phyloP scores from a whole-genome alignment of 1,139 yeast genomes.

The Suhomyces wounanorum region DNA sequence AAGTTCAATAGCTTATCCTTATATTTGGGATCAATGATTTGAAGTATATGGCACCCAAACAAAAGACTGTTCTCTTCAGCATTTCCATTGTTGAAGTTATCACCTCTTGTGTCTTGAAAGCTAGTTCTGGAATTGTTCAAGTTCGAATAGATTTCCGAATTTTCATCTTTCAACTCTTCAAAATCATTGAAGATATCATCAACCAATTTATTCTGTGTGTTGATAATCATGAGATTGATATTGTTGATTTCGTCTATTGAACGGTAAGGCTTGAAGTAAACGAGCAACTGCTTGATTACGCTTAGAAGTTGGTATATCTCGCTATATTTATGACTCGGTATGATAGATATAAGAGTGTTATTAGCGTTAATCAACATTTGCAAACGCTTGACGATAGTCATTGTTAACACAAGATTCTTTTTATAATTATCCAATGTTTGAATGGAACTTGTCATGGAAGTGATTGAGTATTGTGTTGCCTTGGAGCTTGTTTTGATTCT shows the following conservation, averaged over 20 bases:
- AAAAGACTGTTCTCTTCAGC: slow-evolving; percentile 23
- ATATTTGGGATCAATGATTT: slow-evolving; percentile 61
- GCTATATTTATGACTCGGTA: slow-evolving; percentile 52
- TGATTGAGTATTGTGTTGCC: slow-evolving; percentile 62
- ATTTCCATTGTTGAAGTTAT: background rate
- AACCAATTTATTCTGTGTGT: slow-evolving; percentile 63
- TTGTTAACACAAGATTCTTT: slow-evolving; percentile 75
- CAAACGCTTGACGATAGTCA: slow-evolving; percentile 83
- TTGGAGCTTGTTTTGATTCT: slow-evolving; percentile 31
- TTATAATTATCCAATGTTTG: slow-evolving; percentile 79
- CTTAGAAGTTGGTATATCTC: slow-evolving; percentile 69
- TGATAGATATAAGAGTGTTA: slow-evolving; percentile 56
- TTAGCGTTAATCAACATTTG: slow-evolving; percentile 86
- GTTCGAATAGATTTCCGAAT: background rate
- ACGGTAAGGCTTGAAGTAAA: slow-evolving; percentile 78
- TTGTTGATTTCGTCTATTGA: slow-evolving; percentile 81
- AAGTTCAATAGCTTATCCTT: slow-evolving; percentile 67
- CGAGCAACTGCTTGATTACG: slow-evolving; percentile 77
- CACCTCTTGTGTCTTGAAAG: slow-evolving; percentile 4
- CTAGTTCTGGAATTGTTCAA: slow-evolving; percentile 5
- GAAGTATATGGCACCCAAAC: slow-evolving; percentile 74
- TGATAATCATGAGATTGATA: slow-evolving; percentile 62
- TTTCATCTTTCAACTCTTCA: slow-evolving; percentile 38
- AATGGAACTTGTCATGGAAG: slow-evolving; percentile 73
- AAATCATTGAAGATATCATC: slow-evolving; percentile 79